A percentile compares a stretch with the other conserved stretches of the same genome.
These are phyloP conservation scores for Syzygium grande DNA, from an alignment of 345 rosid species.

Conservation along the genomic window DNA sequence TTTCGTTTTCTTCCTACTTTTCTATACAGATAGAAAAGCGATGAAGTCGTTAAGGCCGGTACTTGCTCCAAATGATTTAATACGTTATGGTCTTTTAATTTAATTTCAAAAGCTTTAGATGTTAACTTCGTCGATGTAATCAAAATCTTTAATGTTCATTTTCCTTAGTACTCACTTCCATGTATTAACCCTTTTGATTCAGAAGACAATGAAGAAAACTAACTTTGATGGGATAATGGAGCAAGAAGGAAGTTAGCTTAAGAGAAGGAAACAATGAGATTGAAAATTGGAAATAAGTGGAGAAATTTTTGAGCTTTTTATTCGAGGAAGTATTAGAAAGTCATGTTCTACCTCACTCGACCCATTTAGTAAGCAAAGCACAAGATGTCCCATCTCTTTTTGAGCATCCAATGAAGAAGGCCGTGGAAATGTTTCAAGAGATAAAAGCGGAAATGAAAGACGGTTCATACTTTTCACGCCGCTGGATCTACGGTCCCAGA, in stretches of 20 bases:
- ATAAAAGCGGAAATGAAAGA: not conserved
- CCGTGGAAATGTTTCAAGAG: not conserved
- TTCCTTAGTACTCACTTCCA: not conserved
- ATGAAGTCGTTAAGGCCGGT: too few relatives aligned
- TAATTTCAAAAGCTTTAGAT: too few relatives aligned
- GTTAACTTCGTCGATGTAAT: too few relatives aligned
- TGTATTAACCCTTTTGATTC: not conserved
- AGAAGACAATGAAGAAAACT: not conserved
- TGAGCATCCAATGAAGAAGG: not conserved
- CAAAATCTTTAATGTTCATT: too few relatives aligned
- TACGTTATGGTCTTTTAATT: too few relatives aligned
- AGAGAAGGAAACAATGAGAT: not conserved
- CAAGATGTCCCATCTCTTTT: not conserved
- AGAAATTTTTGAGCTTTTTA: not conserved
- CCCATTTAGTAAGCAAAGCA: not conserved
- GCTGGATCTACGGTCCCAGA: too few relatives aligned
- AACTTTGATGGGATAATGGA: not conserved
- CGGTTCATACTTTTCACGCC: too few relatives aligned
- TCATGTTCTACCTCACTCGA: not conserved
- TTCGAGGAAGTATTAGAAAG: not conserved
- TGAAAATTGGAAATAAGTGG: not conserved
- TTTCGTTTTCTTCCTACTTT: not conserved
- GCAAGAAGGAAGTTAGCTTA: not conserved
- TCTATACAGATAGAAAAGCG: not conserved
- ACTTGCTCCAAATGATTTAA: too few relatives aligned